Conservation (phyloP, 768 basidiomycete species). For the Podaxis sp. region DNA sequence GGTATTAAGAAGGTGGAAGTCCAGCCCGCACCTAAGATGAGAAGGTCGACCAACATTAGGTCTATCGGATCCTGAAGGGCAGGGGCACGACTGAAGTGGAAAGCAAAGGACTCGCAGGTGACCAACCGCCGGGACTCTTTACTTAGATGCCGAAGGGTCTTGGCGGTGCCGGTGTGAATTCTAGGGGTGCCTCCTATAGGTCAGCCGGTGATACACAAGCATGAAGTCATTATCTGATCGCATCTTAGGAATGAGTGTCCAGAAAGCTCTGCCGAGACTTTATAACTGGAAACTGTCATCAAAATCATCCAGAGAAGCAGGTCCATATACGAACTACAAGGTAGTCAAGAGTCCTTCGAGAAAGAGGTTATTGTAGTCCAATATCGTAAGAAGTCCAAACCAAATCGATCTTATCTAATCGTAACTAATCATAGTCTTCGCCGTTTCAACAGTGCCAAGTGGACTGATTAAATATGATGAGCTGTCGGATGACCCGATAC, state of each 20-base stretch:
- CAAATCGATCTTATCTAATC: not conserved
- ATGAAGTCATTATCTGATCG: not conserved
- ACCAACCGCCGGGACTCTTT: not conserved
- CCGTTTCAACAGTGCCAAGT: conserved; percentile 26
- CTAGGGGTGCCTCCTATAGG: not conserved
- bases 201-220: not conserved
- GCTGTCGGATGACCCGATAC: not conserved
- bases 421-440: conserved; percentile 2
- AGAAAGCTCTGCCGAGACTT: too few relatives aligned
- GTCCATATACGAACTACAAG: not conserved
- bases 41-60: conserved; percentile 40
- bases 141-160: not conserved
- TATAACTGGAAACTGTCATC: too few relatives aligned
- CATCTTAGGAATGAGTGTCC: not conserved
- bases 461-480: conserved; percentile 17
- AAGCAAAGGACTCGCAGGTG: not conserved
- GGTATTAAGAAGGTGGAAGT: conserved; percentile 59
- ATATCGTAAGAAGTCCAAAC: not conserved
- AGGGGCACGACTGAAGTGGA: not conserved
- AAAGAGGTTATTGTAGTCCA: not conserved
- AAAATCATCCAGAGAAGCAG: not conserved
- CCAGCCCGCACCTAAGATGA: conserved; percentile 71
- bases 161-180: not conserved
- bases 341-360: not conserved
- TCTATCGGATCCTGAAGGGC: not conserved